Conservation (phyloP, 2,329 filamentous ascomycete species). For the Albifimbria verrucaria region DNA sequence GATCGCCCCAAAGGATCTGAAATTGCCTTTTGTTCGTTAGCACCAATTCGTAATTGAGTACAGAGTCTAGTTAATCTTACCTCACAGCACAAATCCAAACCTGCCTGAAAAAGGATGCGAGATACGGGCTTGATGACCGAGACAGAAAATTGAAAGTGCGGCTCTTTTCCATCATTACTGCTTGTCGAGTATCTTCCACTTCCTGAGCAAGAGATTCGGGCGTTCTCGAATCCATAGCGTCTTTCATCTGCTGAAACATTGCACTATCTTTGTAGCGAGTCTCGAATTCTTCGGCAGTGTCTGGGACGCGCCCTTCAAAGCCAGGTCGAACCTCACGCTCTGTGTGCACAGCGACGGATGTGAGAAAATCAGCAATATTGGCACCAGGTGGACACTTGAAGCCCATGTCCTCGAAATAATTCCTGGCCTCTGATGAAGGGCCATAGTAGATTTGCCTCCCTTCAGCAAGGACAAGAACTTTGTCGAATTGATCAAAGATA, state of each 20-base stretch:
- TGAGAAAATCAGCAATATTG: conserved; percentile 68
- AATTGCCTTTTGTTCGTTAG: conserved; percentile 19
- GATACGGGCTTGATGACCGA: background rate
- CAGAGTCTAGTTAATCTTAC: background rate
- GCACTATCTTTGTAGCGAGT: conserved; percentile 26
- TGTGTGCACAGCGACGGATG: conserved; percentile 61
- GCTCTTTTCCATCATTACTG: background rate
- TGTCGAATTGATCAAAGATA: conserved; percentile 66
- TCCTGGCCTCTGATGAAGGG: conserved; percentile 54
- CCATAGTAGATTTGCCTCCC: conserved; percentile 67
- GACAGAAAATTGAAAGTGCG: background rate
- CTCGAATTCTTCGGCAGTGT: conserved; percentile 59
- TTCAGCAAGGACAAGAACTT: conserved; percentile 66
- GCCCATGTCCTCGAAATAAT: conserved; percentile 65
- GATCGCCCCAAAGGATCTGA: conserved; percentile 28
- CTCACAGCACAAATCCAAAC: background rate
- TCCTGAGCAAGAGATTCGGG: background rate
- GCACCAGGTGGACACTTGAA: conserved; percentile 48
- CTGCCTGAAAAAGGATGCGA: background rate
- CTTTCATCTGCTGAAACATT: conserved; percentile 5
- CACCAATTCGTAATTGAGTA: background rate
- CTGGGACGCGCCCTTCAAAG: conserved; percentile 55
- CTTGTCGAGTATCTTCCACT: background rate
- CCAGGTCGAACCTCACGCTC: conserved; percentile 59
- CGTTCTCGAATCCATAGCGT: background rate